Percentiles rank a stretch among this genome's conserved stretches.
Conservation (phyloP, 805 yeast genomes). For the Sugiyamaella americana region DNA sequence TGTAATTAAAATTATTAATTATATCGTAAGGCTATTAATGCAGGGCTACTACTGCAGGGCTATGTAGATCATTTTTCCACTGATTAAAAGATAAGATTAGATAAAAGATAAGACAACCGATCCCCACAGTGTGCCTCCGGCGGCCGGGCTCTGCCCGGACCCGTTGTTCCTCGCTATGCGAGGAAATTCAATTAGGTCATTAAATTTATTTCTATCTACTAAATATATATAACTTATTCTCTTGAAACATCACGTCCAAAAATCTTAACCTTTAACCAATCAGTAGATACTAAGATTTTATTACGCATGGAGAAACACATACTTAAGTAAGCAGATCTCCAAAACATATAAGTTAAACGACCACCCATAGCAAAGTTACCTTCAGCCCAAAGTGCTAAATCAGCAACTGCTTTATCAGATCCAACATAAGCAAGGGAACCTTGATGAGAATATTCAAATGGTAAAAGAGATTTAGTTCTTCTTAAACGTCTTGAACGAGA, state of each 20-base stretch:
- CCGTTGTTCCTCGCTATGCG: too few relatives aligned
- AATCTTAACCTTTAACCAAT: conserved; percentile 81
- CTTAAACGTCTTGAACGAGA: conserved; percentile 37
- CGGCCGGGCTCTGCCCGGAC: too few relatives aligned
- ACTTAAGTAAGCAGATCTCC: conserved; percentile 90
- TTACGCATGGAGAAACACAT: conserved; percentile 89
- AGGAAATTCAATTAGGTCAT: too few relatives aligned
- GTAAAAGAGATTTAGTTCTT: conserved; percentile 34
- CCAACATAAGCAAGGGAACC: conserved; percentile 96
- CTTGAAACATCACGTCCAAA: conserved; percentile 94
- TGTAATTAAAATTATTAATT: too few relatives aligned
- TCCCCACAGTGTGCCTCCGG: too few relatives aligned
- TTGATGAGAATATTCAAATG: conserved; percentile 78
- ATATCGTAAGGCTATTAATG: too few relatives aligned
- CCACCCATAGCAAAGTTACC: conserved; percentile 83
- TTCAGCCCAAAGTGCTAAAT: conserved; percentile 56
- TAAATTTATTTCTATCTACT: too few relatives aligned
- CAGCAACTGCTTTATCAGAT: conserved; percentile 86
- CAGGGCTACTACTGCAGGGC: too few relatives aligned
- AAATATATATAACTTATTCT: conserved; percentile 50
- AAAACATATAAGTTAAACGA: conserved; percentile 78
- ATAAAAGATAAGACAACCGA: too few relatives aligned
- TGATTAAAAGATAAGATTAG: too few relatives aligned
- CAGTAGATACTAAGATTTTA: conserved; percentile 77
- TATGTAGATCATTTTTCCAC: too few relatives aligned